These are phyloP conservation scores for Calonectria pauciramosa DNA, from an alignment of 2,329 filamentous ascomycete species.

Conservation along the genomic window DNA sequence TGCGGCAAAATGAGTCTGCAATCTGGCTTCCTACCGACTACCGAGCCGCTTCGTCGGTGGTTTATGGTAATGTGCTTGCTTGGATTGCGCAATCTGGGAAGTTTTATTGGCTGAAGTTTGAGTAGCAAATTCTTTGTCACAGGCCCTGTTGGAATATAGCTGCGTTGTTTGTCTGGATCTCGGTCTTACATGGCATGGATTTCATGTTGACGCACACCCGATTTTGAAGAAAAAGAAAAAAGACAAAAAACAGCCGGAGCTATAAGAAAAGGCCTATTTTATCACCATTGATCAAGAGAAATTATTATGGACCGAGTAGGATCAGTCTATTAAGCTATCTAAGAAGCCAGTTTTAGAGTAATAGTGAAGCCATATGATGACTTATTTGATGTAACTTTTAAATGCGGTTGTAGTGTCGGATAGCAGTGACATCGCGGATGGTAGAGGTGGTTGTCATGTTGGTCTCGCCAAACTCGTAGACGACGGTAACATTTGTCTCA, in stretches of 20 bases:
- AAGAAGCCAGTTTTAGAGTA: background rate
- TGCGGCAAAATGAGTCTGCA: background rate
- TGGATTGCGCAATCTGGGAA: background rate
- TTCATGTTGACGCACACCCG: too few relatives aligned
- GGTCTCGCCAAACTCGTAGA: constrained; percentile 1
- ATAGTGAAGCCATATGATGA: too few relatives aligned
- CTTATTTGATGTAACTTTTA: background rate
- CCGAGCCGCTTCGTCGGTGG: background rate
- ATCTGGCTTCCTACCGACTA: background rate
- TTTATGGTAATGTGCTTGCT: background rate
- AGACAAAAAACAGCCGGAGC: too few relatives aligned
- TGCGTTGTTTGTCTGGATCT: background rate
- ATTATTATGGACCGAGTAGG: background rate
- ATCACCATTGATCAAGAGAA: background rate
- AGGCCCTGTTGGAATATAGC: too few relatives aligned
- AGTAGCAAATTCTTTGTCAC: too few relatives aligned
- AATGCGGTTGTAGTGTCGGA: background rate
- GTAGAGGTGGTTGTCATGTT: background rate
- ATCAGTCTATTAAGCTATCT: background rate
- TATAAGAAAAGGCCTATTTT: too few relatives aligned
- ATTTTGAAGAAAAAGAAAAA: too few relatives aligned
- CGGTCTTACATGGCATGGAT: background rate
- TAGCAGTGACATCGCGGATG: background rate
- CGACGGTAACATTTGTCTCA: background rate
- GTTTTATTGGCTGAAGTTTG: background rate